A percentile compares a stretch with the other conserved stretches of the same genome.
Conservation (phyloP, 2,329 filamentous ascomycete species). For the Aspergillus awamori region DNA sequence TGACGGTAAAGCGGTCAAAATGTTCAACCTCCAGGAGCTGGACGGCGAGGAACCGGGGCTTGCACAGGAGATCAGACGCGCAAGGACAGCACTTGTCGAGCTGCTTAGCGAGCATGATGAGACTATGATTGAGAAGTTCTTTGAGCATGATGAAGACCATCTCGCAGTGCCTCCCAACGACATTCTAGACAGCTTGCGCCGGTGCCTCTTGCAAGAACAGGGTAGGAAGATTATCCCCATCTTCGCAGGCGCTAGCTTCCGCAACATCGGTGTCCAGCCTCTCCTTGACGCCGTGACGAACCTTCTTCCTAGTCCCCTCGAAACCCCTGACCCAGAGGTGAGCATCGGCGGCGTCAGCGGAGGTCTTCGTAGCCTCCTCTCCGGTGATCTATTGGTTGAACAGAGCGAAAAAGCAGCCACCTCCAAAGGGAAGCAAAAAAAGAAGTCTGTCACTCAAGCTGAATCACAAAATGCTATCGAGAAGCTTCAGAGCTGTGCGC, state of each 20-base stretch:
- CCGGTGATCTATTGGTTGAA: constrained; percentile 48
- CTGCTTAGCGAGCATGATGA: constrained; percentile 88
- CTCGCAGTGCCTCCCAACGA: constrained; percentile 65
- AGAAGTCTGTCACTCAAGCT: constrained; percentile 47
- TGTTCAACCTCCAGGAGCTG: constrained; percentile 59
- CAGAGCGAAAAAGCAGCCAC: constrained; percentile 34
- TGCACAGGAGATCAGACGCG: constrained; percentile 70
- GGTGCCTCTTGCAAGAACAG: constrained; percentile 66
- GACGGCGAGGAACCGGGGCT: constrained; percentile 53
- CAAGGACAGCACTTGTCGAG: constrained; percentile 78
- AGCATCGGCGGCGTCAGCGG: constrained; percentile 63
- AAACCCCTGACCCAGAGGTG: constrained; percentile 78
- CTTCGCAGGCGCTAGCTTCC: constrained; percentile 89
- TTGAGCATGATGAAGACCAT: constrained; percentile 75
- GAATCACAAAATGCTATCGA: constrained; percentile 50
- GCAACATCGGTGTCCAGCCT: constrained; percentile 91
- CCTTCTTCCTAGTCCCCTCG: constrained; percentile 78
- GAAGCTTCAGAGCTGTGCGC: constrained; percentile 69
- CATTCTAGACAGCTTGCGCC: constrained; percentile 74
- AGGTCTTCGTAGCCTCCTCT: constrained; percentile 55
- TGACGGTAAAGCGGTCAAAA: constrained; percentile 65
- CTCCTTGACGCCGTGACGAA: constrained; percentile 86
- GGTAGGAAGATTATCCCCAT: constrained; percentile 75
- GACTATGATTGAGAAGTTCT: constrained; percentile 77
- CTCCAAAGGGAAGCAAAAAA: constrained; percentile 46